phyloP scores from a whole-genome alignment of 306 rosid genomes.

The Mimosa bimucronata region DNA sequence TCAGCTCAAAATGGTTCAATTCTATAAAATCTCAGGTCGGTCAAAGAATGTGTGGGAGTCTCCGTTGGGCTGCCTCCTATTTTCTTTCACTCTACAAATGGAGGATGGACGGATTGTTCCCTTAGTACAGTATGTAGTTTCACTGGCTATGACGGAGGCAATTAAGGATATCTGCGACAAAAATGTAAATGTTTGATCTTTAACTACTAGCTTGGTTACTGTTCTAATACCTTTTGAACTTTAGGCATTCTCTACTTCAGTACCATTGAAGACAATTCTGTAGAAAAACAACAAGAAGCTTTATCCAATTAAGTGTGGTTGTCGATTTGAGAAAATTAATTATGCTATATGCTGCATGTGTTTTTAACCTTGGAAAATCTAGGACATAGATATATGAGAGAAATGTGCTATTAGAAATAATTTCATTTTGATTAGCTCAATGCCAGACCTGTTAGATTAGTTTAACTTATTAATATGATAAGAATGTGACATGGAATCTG shows the following conservation, averaged over 20 bases:
- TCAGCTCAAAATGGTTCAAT: conserved; percentile 20
- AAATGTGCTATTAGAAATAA: not conserved
- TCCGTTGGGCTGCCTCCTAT: conserved; percentile 84
- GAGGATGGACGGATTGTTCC: conserved; percentile 86
- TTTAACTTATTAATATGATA: conserved; percentile 7
- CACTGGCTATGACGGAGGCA: conserved; percentile 86
- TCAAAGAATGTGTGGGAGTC: conserved; percentile 94
- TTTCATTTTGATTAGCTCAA: conserved; percentile 15
- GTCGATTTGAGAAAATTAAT: not conserved
- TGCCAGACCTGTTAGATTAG: conserved; percentile 8
- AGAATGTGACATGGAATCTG: conserved; percentile 8
- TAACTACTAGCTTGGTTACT: not conserved
- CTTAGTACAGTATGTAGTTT: conserved; percentile 81
- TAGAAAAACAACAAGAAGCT: not conserved
- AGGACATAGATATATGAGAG: not conserved
- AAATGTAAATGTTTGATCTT: conserved; percentile 57
- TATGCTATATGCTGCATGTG: not conserved
- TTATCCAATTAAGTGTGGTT: not conserved
- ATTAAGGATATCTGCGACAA: conserved; percentile 78
- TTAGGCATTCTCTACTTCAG: not conserved
- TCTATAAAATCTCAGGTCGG: conserved; percentile 62
- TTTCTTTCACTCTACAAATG: conserved; percentile 86
- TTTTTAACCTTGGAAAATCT: conserved; percentile 12
- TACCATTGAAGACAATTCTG: conserved; percentile 14
- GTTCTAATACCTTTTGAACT: not conserved